Evolutionary conservation across 768 basidiomycete species (phyloP).

Genomic region (Pleurotus giganteus): DNA sequence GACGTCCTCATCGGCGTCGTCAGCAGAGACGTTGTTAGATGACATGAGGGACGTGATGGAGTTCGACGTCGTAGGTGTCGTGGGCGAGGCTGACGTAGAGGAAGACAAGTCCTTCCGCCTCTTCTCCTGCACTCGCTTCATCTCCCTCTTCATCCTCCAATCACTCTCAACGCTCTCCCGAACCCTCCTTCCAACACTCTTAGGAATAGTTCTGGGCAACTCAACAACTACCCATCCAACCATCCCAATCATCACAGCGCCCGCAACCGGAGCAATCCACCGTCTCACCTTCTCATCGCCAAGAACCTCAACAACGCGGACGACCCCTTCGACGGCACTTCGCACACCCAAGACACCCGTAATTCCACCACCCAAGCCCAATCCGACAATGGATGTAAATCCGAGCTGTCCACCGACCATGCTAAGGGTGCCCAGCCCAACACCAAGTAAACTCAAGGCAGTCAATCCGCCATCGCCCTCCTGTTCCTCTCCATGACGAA

Average conservation of each 20-base stretch:
- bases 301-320: constrained; percentile 75
- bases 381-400: not conserved
- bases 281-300: constrained; percentile 76
- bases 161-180: constrained; percentile 50
- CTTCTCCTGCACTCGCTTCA: not conserved
- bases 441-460: constrained; percentile 69
- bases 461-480: constrained; percentile 25
- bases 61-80: not conserved
- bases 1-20: constrained; percentile 45
- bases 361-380: not conserved
- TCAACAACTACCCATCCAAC: constrained; percentile 83
- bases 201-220: constrained; percentile 84
- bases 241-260: constrained; percentile 70
- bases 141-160: not conserved
- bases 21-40: constrained; percentile 16
- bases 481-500: not conserved
- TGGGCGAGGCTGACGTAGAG: not conserved
- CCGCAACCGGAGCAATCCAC: constrained; percentile 87
- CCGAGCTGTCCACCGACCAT: constrained; percentile 66
- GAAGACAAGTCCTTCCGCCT: not conserved
- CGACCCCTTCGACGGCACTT: constrained; percentile 77
- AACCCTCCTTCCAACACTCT: constrained; percentile 87
- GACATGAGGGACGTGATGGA: not conserved
- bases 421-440: too few relatives aligned
- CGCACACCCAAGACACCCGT: not conserved